These are phyloP conservation scores for Pseudogymnoascus sp. DNA, from an alignment of 2,329 filamentous ascomycete species.

Conservation along the genomic window DNA sequence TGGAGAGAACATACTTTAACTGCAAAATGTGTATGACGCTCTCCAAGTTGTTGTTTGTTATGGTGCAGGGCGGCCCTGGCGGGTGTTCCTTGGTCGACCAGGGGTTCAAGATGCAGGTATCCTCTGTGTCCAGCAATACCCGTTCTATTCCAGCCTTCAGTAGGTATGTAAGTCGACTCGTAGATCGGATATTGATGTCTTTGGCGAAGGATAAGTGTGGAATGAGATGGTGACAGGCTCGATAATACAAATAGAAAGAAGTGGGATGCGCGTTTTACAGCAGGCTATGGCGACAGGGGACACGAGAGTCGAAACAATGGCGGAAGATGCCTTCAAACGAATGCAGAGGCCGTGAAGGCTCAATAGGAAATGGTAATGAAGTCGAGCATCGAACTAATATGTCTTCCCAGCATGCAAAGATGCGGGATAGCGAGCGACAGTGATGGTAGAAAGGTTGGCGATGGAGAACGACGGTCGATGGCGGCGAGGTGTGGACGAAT, in stretches of 20 bases:
- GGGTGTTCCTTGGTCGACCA: slow-evolving; percentile 9
- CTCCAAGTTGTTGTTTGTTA: background rate
- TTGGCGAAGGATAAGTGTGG: background rate
- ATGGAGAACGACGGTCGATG: background rate
- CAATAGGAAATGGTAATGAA: background rate
- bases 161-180: background rate
- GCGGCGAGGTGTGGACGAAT: background rate
- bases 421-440: slow-evolving; percentile 4
- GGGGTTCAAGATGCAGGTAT: slow-evolving; percentile 1
- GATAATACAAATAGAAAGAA: background rate
- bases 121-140: background rate
- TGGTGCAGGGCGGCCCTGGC: background rate
- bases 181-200: background rate
- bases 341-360: slow-evolving; percentile 6
- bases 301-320: background rate
- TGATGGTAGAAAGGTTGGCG: background rate
- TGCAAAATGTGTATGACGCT: background rate
- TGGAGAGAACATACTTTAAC: background rate
- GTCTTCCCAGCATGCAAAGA: background rate
- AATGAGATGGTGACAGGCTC: background rate
- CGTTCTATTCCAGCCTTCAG: background rate
- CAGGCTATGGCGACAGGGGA: background rate
- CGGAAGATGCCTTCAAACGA: background rate
- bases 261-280: background rate
- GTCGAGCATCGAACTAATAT: background rate